phyloP scores from a whole-genome alignment of 257 asterid genomes.

The Thymus quinquecostatus region DNA sequence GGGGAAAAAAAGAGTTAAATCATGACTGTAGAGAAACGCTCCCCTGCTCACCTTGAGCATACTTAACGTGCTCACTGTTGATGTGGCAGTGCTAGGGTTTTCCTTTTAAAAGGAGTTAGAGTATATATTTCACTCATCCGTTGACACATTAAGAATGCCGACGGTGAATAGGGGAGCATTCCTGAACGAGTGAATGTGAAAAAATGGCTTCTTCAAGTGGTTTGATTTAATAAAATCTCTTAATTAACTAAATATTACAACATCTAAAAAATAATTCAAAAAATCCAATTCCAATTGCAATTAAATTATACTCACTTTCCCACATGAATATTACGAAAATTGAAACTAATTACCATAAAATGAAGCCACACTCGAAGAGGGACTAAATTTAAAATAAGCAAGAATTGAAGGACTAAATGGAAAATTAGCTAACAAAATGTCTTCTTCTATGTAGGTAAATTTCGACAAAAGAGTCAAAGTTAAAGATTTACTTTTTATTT shows the following conservation, averaged over 20 bases:
- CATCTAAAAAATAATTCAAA: neutral
- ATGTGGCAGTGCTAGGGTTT: too few species aligned
- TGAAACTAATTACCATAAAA: neutral
- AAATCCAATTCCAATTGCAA: neutral
- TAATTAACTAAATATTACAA: slow-evolving; percentile 2
- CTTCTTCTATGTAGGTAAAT: slow-evolving; percentile 1
- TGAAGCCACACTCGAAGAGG: neutral
- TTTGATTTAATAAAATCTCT: neutral
- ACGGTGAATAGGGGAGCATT: too few species aligned
- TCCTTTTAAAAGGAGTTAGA: too few species aligned
- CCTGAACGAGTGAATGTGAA: too few species aligned
- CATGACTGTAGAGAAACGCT: too few species aligned
- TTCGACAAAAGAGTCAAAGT: slow-evolving; percentile 8
- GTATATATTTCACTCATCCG: too few species aligned
- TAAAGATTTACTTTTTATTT: neutral
- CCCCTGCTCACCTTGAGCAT: too few species aligned
- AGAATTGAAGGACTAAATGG: neutral
- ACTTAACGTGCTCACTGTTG: too few species aligned
- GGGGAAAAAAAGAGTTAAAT: too few species aligned
- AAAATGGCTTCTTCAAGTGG: neutral
- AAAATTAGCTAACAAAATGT: neutral
- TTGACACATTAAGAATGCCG: too few species aligned
- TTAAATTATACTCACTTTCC: neutral
- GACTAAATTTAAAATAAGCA: neutral
- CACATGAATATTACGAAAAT: neutral